These are phyloP conservation scores for Russula earlei DNA, from an alignment of 768 basidiomycete species.

Conservation along the genomic window DNA sequence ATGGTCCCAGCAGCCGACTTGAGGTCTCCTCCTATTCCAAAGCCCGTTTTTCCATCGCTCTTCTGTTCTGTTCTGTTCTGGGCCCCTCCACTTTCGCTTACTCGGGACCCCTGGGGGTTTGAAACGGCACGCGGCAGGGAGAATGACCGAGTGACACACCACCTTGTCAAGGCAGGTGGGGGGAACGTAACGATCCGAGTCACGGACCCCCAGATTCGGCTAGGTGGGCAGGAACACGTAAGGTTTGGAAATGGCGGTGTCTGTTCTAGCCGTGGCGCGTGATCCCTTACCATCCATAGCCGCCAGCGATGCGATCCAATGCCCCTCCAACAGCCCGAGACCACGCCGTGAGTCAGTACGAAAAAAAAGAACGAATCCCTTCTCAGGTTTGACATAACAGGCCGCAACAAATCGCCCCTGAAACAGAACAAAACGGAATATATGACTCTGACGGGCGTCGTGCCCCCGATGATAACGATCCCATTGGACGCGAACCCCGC, in stretches of 20 bases:
- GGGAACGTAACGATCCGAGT: slow-evolving; percentile 18
- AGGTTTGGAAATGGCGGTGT: slow-evolving; percentile 15
- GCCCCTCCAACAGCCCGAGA: slow-evolving; percentile 7
- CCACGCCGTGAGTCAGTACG: slow-evolving; percentile 9
- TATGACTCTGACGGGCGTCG: slow-evolving; percentile 11
- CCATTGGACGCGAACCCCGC: background rate
- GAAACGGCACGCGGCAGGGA: slow-evolving; percentile 3
- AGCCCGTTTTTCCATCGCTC: background rate
- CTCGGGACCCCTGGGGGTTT: slow-evolving; percentile 13
- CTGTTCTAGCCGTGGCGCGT: slow-evolving; percentile 18
- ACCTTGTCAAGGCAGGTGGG: slow-evolving; percentile 10
- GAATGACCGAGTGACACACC: slow-evolving; percentile 4
- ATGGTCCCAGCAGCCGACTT: slow-evolving; percentile 16
- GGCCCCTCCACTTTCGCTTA: slow-evolving; percentile 4
- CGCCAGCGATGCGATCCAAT: slow-evolving; percentile 13
- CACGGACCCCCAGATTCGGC: slow-evolving; percentile 15
- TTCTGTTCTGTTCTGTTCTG: slow-evolving; percentile 17
- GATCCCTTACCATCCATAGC: slow-evolving; percentile 10
- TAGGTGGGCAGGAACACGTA: slow-evolving; percentile 12
- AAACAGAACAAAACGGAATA: slow-evolving; percentile 4
- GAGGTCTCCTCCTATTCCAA: slow-evolving; percentile 15
- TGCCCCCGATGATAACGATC: slow-evolving; percentile 3
- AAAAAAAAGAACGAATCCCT: too few species aligned
- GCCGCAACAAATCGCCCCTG: slow-evolving; percentile 13
- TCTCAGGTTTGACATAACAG: slow-evolving; percentile 18